Evolutionary conservation across 78 protist species (phyloP).

Genomic region (Polysphondylium violaceum): DNA sequence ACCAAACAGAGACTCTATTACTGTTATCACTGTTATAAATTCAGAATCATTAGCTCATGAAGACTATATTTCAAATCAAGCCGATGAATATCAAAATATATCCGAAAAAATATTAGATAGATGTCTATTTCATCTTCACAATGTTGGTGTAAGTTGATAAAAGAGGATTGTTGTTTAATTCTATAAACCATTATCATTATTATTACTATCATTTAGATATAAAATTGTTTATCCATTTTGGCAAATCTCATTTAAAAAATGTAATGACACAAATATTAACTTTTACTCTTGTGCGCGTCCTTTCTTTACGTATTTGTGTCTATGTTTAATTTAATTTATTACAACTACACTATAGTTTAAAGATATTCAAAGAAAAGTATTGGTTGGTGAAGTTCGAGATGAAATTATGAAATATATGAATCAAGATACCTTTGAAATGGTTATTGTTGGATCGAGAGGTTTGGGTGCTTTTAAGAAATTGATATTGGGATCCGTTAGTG

Average conservation of each 20-base stretch:
- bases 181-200: neutral
- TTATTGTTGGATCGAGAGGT: constrained; percentile 65
- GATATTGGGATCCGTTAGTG: constrained; percentile 47
- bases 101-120: constrained; percentile 15
- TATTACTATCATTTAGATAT: neutral
- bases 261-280: neutral
- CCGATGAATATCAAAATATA: neutral
- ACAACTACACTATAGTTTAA: neutral
- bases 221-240: neutral
- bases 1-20: constrained; percentile 7
- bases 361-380: constrained; percentile 13
- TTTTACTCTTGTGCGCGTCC: neutral
- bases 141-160: constrained; percentile 27
- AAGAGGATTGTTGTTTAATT: neutral
- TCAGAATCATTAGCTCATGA: neutral
- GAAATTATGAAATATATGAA: constrained; percentile 47
- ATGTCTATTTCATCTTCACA: neutral
- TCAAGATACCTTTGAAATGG: constrained; percentile 40
- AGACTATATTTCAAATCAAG: neutral
- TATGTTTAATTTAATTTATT: neutral
- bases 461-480: constrained; percentile 24
- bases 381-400: constrained; percentile 46
- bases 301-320: neutral
- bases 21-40: constrained; percentile 23
- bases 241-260: neutral